Percentiles rank a stretch among this genome's conserved stretches.
Conservation (phyloP, 2,329 filamentous ascomycete genomes). For the Niveomyces coronatus region DNA sequence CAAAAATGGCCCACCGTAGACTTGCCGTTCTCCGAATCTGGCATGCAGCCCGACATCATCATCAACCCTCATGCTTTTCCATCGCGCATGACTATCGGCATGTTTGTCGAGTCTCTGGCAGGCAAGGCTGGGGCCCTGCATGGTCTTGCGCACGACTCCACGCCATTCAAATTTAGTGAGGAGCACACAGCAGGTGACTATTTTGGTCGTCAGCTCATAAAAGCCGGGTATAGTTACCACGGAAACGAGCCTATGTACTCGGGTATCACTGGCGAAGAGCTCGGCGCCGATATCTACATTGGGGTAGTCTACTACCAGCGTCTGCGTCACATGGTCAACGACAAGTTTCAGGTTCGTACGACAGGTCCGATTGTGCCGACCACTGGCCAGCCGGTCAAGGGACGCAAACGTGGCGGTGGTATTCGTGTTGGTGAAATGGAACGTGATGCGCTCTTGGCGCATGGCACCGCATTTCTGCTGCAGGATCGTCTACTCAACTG, state of each 20-base stretch:
- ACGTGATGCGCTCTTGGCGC: constrained; percentile 85
- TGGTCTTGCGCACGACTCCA: constrained; percentile 90
- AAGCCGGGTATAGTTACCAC: constrained; percentile 95
- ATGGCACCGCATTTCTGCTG: constrained; percentile 88
- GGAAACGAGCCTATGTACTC: constrained; percentile 99
- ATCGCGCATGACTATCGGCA: constrained; percentile 98
- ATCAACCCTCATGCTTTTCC: constrained; percentile 99
- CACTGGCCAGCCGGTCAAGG: constrained; percentile 95
- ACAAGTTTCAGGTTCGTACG: constrained; percentile 97
- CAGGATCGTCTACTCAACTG: constrained; percentile 97
- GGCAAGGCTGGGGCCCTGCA: constrained; percentile 92
- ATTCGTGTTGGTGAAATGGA: constrained; percentile 99
- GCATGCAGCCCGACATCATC: constrained; percentile 94
- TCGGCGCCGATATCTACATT: constrained; percentile 90
- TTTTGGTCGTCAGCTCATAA: constrained; percentile 90
- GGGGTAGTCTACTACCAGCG: constrained; percentile 98
- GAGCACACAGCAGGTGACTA: constrained; percentile 85
- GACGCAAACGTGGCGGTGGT: constrained; percentile 90
- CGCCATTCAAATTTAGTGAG: constrained; percentile 91
- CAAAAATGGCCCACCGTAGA: constrained; percentile 91
- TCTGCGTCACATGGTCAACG: constrained; percentile 98
- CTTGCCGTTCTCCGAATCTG: constrained; percentile 94
- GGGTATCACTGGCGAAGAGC: constrained; percentile 89
- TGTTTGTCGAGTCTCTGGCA: constrained; percentile 96
- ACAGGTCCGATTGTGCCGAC: constrained; percentile 85